Percentiles rank a stretch among this genome's conserved stretches.
These are phyloP conservation scores for Suillus cothurnatus DNA, from an alignment of 768 basidiomycete genomes.

Conservation along the genomic window DNA sequence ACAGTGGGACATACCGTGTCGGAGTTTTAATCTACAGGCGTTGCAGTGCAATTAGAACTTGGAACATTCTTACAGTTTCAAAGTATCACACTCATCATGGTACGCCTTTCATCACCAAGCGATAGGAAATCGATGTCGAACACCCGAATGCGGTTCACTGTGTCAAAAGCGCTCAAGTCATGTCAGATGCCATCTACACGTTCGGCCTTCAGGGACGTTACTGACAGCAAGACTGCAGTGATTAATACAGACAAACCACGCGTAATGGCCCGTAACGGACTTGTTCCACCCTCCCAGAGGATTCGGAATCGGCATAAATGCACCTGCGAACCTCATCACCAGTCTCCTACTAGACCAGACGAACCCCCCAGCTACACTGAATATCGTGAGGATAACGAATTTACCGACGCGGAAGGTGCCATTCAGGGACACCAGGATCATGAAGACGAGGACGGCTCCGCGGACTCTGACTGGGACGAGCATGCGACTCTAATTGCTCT, in stretches of 20 bases:
- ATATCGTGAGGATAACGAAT: conserved; percentile 3
- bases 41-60: not conserved
- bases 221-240: not conserved
- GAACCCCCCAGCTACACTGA: not conserved
- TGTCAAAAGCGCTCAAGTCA: conserved; percentile 8
- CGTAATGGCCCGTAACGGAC: not conserved
- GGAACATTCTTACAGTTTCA: not conserved
- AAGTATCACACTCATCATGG: conserved; percentile 12
- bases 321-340: not conserved
- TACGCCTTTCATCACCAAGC: conserved; percentile 5
- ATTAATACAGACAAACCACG: not conserved
- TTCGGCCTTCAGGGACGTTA: conserved; percentile 1
- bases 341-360: conserved; percentile 5
- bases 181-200: conserved; percentile 6
- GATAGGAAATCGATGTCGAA: not conserved
- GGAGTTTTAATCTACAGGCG: conserved; percentile 5
- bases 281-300: not conserved
- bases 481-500: conserved; percentile 29
- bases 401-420: not conserved
- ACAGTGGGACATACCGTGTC: conserved; percentile 11
- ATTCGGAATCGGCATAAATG: not conserved
- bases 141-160: conserved; percentile 9
- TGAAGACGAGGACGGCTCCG: conserved; percentile 10
- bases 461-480: conserved; percentile 27
- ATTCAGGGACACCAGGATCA: not conserved